These are phyloP conservation scores for Boletus subparvulus DNA, from an alignment of 768 basidiomycete species.

Conservation along the genomic window DNA sequence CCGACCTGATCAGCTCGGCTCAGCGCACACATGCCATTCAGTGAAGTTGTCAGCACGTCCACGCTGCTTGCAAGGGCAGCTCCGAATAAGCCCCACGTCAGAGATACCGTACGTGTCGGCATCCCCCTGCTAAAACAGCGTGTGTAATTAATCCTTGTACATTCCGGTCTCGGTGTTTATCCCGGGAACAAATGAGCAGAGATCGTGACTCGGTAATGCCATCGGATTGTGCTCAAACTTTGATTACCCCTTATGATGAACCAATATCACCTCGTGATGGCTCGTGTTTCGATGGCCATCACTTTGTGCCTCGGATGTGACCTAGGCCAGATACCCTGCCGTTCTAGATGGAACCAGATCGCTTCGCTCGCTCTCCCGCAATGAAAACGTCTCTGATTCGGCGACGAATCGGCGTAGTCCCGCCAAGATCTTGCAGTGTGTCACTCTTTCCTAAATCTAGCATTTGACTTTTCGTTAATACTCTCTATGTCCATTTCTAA, in stretches of 20 bases:
- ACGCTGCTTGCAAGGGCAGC: background rate
- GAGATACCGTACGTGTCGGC: constrained; percentile 17
- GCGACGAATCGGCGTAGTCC: no score
- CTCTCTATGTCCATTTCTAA: constrained; percentile 24
- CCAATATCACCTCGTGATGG: constrained; percentile 2
- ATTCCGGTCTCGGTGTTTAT: constrained; percentile 4
- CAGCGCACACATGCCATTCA: background rate
- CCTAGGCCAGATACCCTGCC: constrained; percentile 6
- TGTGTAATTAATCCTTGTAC: constrained; percentile 12
- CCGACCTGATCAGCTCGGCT: background rate
- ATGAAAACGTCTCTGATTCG: constrained; percentile 26
- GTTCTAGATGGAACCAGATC: constrained; percentile 15
- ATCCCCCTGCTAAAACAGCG: constrained; percentile 1
- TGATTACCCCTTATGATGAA: constrained; percentile 21
- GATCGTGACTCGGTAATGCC: constrained; percentile 16
- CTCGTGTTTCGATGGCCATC: constrained; percentile 3
- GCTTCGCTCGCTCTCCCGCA: constrained; percentile 15
- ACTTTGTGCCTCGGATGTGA: constrained; percentile 8
- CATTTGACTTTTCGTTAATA: constrained; percentile 26
- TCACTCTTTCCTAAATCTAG: constrained; percentile 27
- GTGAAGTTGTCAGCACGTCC: background rate
- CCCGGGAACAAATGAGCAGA: constrained; percentile 22
- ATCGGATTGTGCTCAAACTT: constrained; percentile 17
- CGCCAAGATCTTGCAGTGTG: constrained; percentile 5
- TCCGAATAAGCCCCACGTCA: background rate